Evolutionary conservation across 2,329 filamentous ascomycete genomes (phyloP).

Genomic region (Fusarium goolgardi): DNA sequence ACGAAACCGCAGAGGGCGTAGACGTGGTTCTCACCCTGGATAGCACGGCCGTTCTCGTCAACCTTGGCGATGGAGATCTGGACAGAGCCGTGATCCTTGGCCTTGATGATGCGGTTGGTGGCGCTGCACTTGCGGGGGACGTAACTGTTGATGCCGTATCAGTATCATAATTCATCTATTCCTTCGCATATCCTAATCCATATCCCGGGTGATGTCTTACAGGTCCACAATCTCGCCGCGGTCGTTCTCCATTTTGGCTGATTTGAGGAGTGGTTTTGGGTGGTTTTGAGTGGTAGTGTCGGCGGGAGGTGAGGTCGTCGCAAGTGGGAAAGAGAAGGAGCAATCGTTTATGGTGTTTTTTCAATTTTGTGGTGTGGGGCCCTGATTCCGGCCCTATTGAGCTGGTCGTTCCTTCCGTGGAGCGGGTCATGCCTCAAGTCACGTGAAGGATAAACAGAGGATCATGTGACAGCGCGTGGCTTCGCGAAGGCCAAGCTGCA

Average conservation of each 20-base stretch:
- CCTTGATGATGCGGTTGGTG: constrained; percentile 99
- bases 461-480: constrained; percentile 52
- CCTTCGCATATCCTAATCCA: constrained; percentile 26
- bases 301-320: constrained; percentile 49
- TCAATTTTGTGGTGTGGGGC: constrained; percentile 47
- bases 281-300: constrained; percentile 48
- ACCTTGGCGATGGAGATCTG: constrained; percentile 98
- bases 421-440: constrained; percentile 30
- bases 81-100: constrained; percentile 99
- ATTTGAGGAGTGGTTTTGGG: constrained; percentile 46
- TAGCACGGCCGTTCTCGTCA: constrained; percentile 95
- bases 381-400: constrained; percentile 19
- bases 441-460: accelerated
- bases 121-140: constrained; percentile 99
- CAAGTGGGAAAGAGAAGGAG: constrained; percentile 37
- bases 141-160: constrained; percentile 71
- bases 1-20: constrained; percentile 99
- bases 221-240: constrained; percentile 99
- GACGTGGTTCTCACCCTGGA: constrained; percentile 95
- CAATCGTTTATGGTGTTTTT: constrained; percentile 27
- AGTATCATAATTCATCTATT: constrained; percentile 42
- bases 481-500: constrained; percentile 34
- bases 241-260: constrained; percentile 98
- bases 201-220: constrained; percentile 66
- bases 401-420: constrained; percentile 2